These are phyloP conservation scores for Solanum appendiculatum DNA, from an alignment of 257 asterid genomes.

Conservation along the genomic window DNA sequence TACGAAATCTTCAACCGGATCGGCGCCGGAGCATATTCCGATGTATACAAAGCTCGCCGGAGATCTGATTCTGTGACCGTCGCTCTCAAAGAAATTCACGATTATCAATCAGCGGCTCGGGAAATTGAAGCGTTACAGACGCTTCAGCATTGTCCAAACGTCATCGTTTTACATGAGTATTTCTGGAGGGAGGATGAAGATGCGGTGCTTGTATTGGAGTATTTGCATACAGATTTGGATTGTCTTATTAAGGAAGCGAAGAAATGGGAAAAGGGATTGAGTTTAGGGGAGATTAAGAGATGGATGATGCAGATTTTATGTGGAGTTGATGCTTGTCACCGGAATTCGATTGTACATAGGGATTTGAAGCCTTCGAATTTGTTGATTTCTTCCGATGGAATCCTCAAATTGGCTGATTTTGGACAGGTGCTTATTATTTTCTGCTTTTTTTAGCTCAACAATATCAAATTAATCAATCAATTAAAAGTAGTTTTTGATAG, in stretches of 20 bases:
- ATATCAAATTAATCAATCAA: background rate
- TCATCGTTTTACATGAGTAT: slow-evolving; percentile 60
- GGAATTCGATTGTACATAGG: slow-evolving; percentile 76
- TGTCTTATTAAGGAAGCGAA: slow-evolving; percentile 59
- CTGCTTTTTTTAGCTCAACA: background rate
- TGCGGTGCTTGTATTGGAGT: slow-evolving; percentile 86
- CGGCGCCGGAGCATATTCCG: slow-evolving; percentile 96
- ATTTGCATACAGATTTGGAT: slow-evolving; percentile 61
- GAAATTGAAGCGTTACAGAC: slow-evolving; percentile 82
- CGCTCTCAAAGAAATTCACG: slow-evolving; percentile 89
- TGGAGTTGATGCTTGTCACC: slow-evolving; percentile 72
- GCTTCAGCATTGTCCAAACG: slow-evolving; percentile 60
- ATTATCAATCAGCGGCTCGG: slow-evolving; percentile 71
- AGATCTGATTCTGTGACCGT: slow-evolving; percentile 59
- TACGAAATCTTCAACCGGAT: slow-evolving; percentile 64
- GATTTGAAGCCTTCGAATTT: slow-evolving; percentile 90
- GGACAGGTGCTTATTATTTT: slow-evolving; percentile 55
- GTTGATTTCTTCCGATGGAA: slow-evolving; percentile 72
- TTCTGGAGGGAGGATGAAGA: slow-evolving; percentile 95
- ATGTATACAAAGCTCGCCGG: slow-evolving; percentile 81
- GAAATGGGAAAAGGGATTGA: slow-evolving; percentile 54
- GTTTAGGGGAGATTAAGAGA: slow-evolving; percentile 56
- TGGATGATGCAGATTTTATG: slow-evolving; percentile 85
- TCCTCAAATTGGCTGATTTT: slow-evolving; percentile 89
- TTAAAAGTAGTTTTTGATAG: background rate